These are phyloP conservation scores for Candida tibetensis DNA, from an alignment of 805 yeast species.

Conservation along the genomic window DNA sequence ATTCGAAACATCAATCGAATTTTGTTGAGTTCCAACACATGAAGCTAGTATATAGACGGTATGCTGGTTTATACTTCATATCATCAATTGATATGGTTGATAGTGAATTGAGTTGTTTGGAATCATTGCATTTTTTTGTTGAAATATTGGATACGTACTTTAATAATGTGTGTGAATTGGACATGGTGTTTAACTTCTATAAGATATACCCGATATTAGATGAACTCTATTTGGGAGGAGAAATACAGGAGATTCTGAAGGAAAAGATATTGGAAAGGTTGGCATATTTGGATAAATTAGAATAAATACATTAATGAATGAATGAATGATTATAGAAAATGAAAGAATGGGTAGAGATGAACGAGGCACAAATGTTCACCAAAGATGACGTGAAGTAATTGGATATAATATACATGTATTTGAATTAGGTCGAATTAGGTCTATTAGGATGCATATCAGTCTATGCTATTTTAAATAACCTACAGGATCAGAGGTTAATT, in stretches of 20 bases:
- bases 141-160: slow-evolving; percentile 85
- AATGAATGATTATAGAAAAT: not conserved
- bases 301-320: slow-evolving; percentile 22
- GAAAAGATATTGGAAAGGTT: slow-evolving; percentile 62
- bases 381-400: too few relatives aligned
- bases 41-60: slow-evolving; percentile 79
- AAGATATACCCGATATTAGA: slow-evolving; percentile 80
- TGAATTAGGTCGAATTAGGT: too few relatives aligned
- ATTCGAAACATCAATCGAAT: slow-evolving; percentile 78
- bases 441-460: too few relatives aligned
- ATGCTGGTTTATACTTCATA: slow-evolving; percentile 90
- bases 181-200: slow-evolving; percentile 87
- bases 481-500: not conserved
- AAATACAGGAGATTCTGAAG: slow-evolving; percentile 82
- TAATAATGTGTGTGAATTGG: slow-evolving; percentile 90
- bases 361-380: too few relatives aligned
- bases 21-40: slow-evolving; percentile 60
- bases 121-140: slow-evolving; percentile 82
- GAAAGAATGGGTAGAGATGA: too few relatives aligned
- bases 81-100: slow-evolving; percentile 76
- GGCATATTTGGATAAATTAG: slow-evolving; percentile 60
- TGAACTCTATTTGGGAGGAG: slow-evolving; percentile 88
- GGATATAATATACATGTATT: too few relatives aligned
- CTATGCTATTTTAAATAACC: too few relatives aligned
- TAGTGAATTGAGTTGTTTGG: slow-evolving; percentile 79